Base-by-base conservation (phyloP, 805 yeast genomes). In the Priceomyces haplophilus region DNA sequence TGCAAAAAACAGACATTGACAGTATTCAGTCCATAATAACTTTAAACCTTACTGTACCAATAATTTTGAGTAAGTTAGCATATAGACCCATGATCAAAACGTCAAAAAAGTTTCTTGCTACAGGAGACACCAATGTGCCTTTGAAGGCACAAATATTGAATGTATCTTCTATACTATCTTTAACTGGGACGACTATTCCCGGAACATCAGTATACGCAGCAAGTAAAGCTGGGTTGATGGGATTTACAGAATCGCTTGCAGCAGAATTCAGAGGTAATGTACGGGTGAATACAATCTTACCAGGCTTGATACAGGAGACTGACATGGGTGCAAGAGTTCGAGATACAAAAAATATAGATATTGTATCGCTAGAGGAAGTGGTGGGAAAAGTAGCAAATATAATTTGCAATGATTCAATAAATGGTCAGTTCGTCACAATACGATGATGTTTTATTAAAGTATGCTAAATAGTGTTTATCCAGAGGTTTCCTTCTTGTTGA, bases 141-240 rank as follows among this genome's bases (percentile, higher is more conserved):
- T 10, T n/a, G 31, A 37, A 25, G 15, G 70, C 73, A 0, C 47
- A 50, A 18, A 77, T 88, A 11, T 54, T 87, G 24, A 86, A 84
- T 54, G 61, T 88, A 1, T 77, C 91, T 2, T 85, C 95, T 0
- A 72, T 83, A 6, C 62, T 88, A 17, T 79, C 84, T 0, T 35
- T 65, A 3, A 64, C 71, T 0, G 56, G 58, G 8, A 38, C 50
- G 3, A 47, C 52, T 1, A 47, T 67, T 0, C 72, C 75, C 3
- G 95, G 95, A 1, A 73, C 88, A 0, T 48, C 79, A 0, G 82
- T 82, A 0, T 88, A 88, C 51, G 65, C 83, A 0, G 85, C 89
- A 0, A 67, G 84, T 41, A 88, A 88, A 55, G 81, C 83, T 0
- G 96, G 88, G 0, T 53, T 88, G 3, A 62, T 76, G 37, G 83